Base-by-base conservation (phyloP, 2,329 filamentous ascomycete genomes). In the Xylariaceae sp. region DNA sequence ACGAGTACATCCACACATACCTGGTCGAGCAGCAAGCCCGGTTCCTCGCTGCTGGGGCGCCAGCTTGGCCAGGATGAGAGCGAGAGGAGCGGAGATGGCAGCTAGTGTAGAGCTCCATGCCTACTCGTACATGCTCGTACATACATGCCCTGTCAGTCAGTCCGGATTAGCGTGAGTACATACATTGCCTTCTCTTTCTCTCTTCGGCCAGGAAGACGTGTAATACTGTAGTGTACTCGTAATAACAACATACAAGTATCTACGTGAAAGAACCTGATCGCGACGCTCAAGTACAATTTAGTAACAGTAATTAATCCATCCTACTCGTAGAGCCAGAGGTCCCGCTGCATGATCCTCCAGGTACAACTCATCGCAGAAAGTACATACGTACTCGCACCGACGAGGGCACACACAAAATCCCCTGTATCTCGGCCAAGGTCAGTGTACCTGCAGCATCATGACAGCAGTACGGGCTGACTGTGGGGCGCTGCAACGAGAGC, bases 391-490 rank as follows among this genome's bases (percentile, higher is more conserved):
- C 59, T 48, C 59, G 37, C 17, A 30, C 23, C 23, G 4, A 30
- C 23, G 23, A 4, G 18, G 48, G 37, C 48, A 50, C 47, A 57
- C 54, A 13, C 45, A 56, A 50, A 34, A 53, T 50, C 56, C 56
- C 60, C 57, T 58, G 53, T 56, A 61, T 55, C 56, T 35, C 15
- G 30, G 51, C 60, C 59, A 62, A 51, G 52, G 37, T 13, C 37
- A 23, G 55, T 61, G 63, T 64, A 64, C 61, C 63, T 64, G 63
- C 61, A 61, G 63, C 17, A 18, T 18, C 17, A 44, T 58, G 61
- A 53, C 58, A 61, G 55, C 58, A 54, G 63, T 63, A 63, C 61
- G 61, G 63, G 63, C 63, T 64, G 63, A 61, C 58, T 53, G 59
- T 63, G 63, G 61, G 56, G 61, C 60, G 58, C 57, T 62, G 62